Percentiles rank a stretch among this genome's conserved stretches.
These are phyloP conservation scores for Luffa aegyptiaca DNA, from an alignment of 306 rosid genomes.

Conservation along the genomic window DNA sequence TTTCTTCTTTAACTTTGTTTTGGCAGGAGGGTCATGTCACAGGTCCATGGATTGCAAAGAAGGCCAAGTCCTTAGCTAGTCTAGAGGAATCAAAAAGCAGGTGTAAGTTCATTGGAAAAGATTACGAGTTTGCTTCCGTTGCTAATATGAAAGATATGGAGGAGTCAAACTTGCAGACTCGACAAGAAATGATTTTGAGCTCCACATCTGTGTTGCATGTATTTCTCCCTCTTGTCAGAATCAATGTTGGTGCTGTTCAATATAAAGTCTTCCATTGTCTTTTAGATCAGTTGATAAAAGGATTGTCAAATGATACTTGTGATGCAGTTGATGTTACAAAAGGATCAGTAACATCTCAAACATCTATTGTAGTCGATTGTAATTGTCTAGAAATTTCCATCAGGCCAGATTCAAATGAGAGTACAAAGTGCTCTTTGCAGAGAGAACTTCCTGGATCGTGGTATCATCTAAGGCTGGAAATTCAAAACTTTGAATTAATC, in stretches of 20 bases:
- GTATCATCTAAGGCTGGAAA: constrained; percentile 53
- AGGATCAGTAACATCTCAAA: constrained; percentile 41
- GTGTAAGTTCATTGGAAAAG: constrained; percentile 42
- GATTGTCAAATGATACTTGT: constrained; percentile 29
- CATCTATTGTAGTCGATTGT: constrained; percentile 52
- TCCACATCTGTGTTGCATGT: constrained; percentile 49
- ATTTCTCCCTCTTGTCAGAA: constrained; percentile 32
- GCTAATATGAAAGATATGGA: constrained; percentile 60
- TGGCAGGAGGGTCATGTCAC: constrained; percentile 81
- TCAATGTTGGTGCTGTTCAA: constrained; percentile 40
- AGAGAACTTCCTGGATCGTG: constrained; percentile 89
- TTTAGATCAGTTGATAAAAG: constrained; percentile 45
- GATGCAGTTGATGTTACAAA: constrained; percentile 28
- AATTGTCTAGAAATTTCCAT: constrained; percentile 50
- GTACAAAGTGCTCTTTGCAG: constrained; percentile 44
- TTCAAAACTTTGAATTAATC: constrained; percentile 55
- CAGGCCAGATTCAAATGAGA: constrained; percentile 42
- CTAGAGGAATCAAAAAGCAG: constrained; percentile 51
- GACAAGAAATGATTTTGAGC: constrained; percentile 76
- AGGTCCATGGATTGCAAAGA: constrained; percentile 87
- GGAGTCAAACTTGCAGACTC: constrained; percentile 60
- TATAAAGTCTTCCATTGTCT: constrained; percentile 38
- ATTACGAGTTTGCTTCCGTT: constrained; percentile 66
- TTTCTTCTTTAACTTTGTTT: constrained; percentile 48
- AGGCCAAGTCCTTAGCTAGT: constrained; percentile 62